phyloP scores from a whole-genome alignment of 1,284 basidiomycete species.

The Schizopora paradoxa region DNA sequence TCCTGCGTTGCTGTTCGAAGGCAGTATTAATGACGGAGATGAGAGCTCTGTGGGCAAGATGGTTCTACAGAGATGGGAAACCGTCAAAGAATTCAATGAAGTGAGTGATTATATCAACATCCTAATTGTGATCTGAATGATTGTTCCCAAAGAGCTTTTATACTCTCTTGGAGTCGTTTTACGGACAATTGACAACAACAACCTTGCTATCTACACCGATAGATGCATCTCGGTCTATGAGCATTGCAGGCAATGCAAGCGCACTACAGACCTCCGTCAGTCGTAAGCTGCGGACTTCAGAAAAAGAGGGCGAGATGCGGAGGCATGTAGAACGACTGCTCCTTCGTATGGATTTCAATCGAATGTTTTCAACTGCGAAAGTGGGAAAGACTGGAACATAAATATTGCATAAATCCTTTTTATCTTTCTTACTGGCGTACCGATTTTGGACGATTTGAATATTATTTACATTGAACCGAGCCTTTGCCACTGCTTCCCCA shows the following conservation, averaged over 20 bases:
- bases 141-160: constrained; percentile 47
- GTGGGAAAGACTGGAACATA: constrained; percentile 35
- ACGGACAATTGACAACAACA: constrained; percentile 70
- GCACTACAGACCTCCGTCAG: constrained; percentile 45
- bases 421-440: no score
- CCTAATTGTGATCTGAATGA: constrained; percentile 12
- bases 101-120: constrained; percentile 35
- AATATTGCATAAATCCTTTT: no score
- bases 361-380: constrained; percentile 58
- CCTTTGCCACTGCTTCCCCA: no score
- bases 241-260: constrained; percentile 52
- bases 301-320: constrained; percentile 57
- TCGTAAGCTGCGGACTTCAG: constrained; percentile 41
- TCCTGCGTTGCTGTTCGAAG: constrained; percentile 77
- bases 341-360: constrained; percentile 82
- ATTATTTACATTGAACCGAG: no score
- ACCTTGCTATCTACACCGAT: constrained; percentile 56
- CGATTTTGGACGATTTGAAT: no score
- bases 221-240: constrained; percentile 64
- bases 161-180: constrained; percentile 62
- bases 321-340: constrained; percentile 80
- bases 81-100: constrained; percentile 71
- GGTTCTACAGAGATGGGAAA: constrained; percentile 62
- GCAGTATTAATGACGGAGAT: constrained; percentile 51
- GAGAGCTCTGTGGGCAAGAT: constrained; percentile 56